Base-by-base conservation (phyloP, 768 basidiomycete genomes). In the Panus rudis region DNA sequence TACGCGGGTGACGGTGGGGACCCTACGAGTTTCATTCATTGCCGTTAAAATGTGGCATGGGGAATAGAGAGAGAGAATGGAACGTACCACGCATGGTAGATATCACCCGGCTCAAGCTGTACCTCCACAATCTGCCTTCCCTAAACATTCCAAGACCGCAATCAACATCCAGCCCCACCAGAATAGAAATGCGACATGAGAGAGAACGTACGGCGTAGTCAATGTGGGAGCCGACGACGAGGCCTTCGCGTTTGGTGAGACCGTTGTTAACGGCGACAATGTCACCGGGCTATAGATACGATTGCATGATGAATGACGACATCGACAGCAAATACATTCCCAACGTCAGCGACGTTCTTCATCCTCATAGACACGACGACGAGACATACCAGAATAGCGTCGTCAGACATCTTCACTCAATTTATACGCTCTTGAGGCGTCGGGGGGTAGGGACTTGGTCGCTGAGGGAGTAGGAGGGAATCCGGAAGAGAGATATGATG, bases 81-180 rank as follows among this genome's bases (percentile, higher is more conserved):
- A 16, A 52, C 58, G 40, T 42, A 81, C 80, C 78, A 84, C 33
- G 82, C 79, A 43, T 81, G 66, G 73, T 81, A 84, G 43, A 86
- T 56, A 43, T 84, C 78, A 22, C 70, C 68, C 13, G 72, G 64
- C 45, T 89, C 85, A 45, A 92, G 75, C 57, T 85, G 87, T 23
- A 92, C 82, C 57, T 89, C 84, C 48, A 92, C 66, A 52, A 90
- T 73, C 66, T 86, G 84, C 44, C 86, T 81, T 41, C 87, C 88
- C 88, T 91, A 49, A 6, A 40, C 19, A 31, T 35, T n/a, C 24
- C 6, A 16, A 14, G 31, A 35, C 22, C 26, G 35, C 17, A 4
- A 19, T 31, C 14, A 4, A 37, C 26, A 23, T 2, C 2, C 11
- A 4, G 20, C 16, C 34, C 28, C 30, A 17, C 31, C 34, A 31